Conservation (phyloP, 805 yeast species). For the Ogataea parapolymorpha region DNA sequence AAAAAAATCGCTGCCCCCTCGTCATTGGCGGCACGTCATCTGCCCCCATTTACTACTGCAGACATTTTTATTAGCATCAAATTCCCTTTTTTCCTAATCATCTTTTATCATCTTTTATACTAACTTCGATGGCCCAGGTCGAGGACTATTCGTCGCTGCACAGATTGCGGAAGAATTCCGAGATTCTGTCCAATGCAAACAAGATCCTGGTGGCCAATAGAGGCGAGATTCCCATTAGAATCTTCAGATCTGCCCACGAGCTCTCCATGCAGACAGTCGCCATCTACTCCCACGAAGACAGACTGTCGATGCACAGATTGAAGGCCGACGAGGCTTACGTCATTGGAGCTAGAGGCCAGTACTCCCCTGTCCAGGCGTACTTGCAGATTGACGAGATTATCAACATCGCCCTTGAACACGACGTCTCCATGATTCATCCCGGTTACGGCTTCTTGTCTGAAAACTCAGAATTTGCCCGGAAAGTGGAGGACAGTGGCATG, state of each 20-base stretch:
- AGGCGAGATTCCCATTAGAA: slow-evolving; percentile 83
- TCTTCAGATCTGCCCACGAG: slow-evolving; percentile 97
- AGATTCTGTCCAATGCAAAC: slow-evolving; percentile 50
- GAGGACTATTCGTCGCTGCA: slow-evolving; percentile 35
- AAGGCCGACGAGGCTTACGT: slow-evolving; percentile 94
- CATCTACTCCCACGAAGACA: slow-evolving; percentile 92
- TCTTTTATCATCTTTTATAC: neutral
- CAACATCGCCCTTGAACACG: slow-evolving; percentile 72
- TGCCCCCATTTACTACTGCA: slow-evolving; percentile 7
- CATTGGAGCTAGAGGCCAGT: slow-evolving; percentile 86
- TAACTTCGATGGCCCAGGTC: slow-evolving; percentile 25
- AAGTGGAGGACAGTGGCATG: slow-evolving; percentile 86
- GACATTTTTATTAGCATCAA: slow-evolving; percentile 2
- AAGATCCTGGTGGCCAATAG: slow-evolving; percentile 77
- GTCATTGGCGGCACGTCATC: slow-evolving; percentile 8
- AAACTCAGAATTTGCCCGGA: slow-evolving; percentile 80
- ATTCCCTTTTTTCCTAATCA: neutral
- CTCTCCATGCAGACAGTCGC: slow-evolving; percentile 96
- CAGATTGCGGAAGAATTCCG: slow-evolving; percentile 39
- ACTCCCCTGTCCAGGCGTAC: slow-evolving; percentile 93
- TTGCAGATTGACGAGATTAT: slow-evolving; percentile 94
- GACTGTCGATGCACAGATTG: slow-evolving; percentile 89
- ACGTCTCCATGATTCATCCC: slow-evolving; percentile 86
- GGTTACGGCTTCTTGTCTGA: slow-evolving; percentile 64
- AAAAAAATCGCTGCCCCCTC: neutral